Base-by-base conservation (phyloP, 371 early-diverging fungal genomes). In the Catenaria anguillulae region DNA sequence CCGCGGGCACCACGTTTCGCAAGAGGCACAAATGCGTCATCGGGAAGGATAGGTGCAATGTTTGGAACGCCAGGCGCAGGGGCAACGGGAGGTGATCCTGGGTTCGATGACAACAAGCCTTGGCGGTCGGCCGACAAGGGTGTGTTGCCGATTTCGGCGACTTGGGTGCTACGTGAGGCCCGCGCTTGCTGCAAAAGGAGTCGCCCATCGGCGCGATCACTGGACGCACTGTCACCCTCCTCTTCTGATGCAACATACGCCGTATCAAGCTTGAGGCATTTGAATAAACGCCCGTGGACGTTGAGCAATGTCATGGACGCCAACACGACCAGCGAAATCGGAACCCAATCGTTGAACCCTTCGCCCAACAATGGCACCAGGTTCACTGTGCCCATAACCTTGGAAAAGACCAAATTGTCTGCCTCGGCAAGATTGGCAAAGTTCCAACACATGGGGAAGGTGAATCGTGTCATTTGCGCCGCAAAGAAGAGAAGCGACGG, bases 361-460 rank as follows among this genome's bases (percentile, higher is more conserved):
- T 79, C 80, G 37, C 96, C 96, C 52, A 95, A 71, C 48, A 95
- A 79, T 19, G 93, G 92, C 8, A 92, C 85, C 33, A 93, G 74
- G 65, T 92, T 87, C n/a, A 86, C 82, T 59, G 77, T 77, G 8
- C 89, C 89, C 89, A 89, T 89, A 66, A 89, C 85, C 79, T 80
- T 66, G 21, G 63, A 55, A 61, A 68, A 67, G 24, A 60, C 65
- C 36, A 64, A 36, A 43, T 34, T 65, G 33, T 77, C 74, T 26
- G 75, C 71, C 1, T 71, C 66, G 4, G 79, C 81, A 62, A 92
- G 76, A 45, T 88, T 90, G 55, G 93, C 77, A 65, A 87, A 94
- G 68, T 95, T 95, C 75, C 94, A 94, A 65, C 92, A 90, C 56
- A 95, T 77, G 4, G 96, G 94, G 21, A 91, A 81, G 77, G 83